A percentile compares a stretch with the other conserved stretches of the same genome.
These are phyloP conservation scores for Epicoccum sorghinum DNA, from an alignment of 2,329 filamentous ascomycete genomes.

Conservation along the genomic window DNA sequence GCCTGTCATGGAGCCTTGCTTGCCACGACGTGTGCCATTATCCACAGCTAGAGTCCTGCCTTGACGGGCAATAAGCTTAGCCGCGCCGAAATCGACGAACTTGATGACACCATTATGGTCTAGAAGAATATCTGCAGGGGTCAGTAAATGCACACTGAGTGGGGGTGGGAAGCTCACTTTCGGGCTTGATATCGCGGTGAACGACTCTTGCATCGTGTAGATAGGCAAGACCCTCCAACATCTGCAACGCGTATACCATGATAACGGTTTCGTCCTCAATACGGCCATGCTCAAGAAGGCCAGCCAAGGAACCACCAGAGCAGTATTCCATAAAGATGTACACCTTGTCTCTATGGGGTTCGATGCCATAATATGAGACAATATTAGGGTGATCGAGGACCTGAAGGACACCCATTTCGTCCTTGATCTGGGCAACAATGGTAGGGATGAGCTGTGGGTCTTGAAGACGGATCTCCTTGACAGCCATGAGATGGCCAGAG, in stretches of 20 bases:
- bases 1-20: slow-evolving; percentile 91
- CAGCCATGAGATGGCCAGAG: slow-evolving; percentile 94
- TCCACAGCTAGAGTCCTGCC: slow-evolving; percentile 81
- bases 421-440: slow-evolving; percentile 90
- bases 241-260: slow-evolving; percentile 93
- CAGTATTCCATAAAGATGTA: slow-evolving; percentile 99
- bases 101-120: slow-evolving; percentile 99
- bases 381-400: slow-evolving; percentile 97
- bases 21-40: slow-evolving; percentile 54
- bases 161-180: slow-evolving; percentile 65
- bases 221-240: slow-evolving; percentile 92
- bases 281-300: slow-evolving; percentile 88
- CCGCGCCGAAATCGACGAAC: slow-evolving; percentile 97
- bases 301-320: slow-evolving; percentile 89
- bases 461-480: slow-evolving; percentile 97
- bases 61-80: slow-evolving; percentile 94
- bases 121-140: slow-evolving; percentile 77
- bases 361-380: slow-evolving; percentile 96
- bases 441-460: slow-evolving; percentile 95
- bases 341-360: slow-evolving; percentile 98
- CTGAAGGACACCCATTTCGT: slow-evolving; percentile 96
- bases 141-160: slow-evolving; percentile 24
- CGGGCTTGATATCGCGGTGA: slow-evolving; percentile 96
- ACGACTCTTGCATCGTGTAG: slow-evolving; percentile 90
- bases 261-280: slow-evolving; percentile 98